Percentiles rank a stretch among this genome's conserved stretches.
Conservation (phyloP, 2,329 filamentous ascomycete species). For the Venturia nashicola region DNA sequence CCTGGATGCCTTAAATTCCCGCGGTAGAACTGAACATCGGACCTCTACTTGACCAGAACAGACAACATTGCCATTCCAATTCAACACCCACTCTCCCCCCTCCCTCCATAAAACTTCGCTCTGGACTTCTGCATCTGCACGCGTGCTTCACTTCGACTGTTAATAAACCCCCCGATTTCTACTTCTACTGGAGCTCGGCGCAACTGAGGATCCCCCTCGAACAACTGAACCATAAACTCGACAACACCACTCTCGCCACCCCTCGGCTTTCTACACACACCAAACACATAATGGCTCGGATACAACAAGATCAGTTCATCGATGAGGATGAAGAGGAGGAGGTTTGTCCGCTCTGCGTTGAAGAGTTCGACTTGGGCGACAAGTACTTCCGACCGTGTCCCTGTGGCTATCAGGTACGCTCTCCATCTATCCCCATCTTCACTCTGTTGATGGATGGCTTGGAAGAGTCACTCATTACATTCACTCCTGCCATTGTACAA, state of each 20-base stretch:
- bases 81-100: background rate
- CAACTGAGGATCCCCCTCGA: background rate
- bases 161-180: background rate
- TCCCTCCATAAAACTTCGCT: background rate
- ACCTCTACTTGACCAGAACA: background rate
- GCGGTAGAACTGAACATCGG: background rate
- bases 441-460: background rate
- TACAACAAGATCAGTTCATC: conserved; percentile 40
- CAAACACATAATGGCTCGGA: conserved; percentile 31
- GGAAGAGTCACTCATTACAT: background rate
- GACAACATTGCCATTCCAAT: background rate
- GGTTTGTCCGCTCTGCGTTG: conserved; percentile 85
- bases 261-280: conserved; percentile 9
- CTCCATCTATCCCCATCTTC: conserved; percentile 3
- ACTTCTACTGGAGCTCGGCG: background rate
- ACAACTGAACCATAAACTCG: conserved; percentile 4
- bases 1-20: no score
- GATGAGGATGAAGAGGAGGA: conserved; percentile 39
- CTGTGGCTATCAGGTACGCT: conserved; percentile 85
- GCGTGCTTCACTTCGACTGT: background rate
- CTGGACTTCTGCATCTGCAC: background rate
- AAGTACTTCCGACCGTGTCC: conserved; percentile 95
- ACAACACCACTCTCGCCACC: conserved; percentile 14
- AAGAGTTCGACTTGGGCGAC: conserved; percentile 97
- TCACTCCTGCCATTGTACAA: background rate